phyloP scores from a whole-genome alignment of 2,329 filamentous ascomycete genomes.

The Coniochaeta prunicola region DNA sequence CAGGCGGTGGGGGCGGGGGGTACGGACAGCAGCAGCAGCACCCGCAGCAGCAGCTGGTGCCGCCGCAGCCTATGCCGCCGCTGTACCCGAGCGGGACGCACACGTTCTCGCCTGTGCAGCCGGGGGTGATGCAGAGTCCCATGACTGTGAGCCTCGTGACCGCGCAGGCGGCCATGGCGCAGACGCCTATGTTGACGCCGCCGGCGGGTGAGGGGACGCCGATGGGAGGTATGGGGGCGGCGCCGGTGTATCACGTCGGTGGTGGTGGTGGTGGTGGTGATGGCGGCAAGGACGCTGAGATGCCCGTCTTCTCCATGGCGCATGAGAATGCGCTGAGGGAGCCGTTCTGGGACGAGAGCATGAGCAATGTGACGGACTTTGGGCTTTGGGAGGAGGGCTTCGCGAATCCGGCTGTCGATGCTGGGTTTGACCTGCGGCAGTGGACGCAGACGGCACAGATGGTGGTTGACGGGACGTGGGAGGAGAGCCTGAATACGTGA shows the following conservation, averaged over 20 bases:
- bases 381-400: constrained; percentile 30
- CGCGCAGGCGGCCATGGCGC: constrained; percentile 3
- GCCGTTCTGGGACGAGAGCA: constrained; percentile 18
- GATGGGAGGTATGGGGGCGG: not conserved
- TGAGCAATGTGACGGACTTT: constrained; percentile 20
- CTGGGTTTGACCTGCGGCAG: constrained; percentile 23
- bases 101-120: not conserved
- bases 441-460: constrained; percentile 16
- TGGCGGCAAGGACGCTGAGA: not conserved
- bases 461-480: constrained; percentile 4
- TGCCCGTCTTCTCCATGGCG: constrained; percentile 10
- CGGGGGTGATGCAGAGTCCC: not conserved
- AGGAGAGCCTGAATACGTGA: not conserved
- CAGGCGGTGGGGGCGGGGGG: constrained; percentile 2
- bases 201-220: not conserved
- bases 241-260: not conserved
- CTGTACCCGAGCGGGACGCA: constrained; percentile 1
- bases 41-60: not conserved
- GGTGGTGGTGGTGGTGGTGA: not conserved
- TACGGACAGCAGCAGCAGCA: not conserved
- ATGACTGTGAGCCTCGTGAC: constrained; percentile 2
- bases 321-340: constrained; percentile 10
- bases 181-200: not conserved
- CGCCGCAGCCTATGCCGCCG: not conserved
- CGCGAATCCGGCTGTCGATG: constrained; percentile 25